Conservation (phyloP, 1,284 basidiomycete species). For the Amylostereum areolatum region DNA sequence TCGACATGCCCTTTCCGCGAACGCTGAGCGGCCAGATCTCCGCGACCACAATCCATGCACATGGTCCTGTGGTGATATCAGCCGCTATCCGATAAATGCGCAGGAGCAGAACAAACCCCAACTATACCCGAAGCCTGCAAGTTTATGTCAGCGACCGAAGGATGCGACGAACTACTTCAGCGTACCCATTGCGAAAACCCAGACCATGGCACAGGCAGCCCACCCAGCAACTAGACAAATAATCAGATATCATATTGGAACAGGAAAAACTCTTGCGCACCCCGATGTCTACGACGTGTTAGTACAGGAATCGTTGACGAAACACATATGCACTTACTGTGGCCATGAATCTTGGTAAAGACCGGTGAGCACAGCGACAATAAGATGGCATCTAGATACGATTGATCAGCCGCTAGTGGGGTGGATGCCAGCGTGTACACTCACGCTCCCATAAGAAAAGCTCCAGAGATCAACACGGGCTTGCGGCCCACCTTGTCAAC, state of each 20-base stretch:
- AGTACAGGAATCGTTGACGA: neutral
- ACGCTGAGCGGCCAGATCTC: slow-evolving; percentile 64
- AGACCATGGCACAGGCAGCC: slow-evolving; percentile 59
- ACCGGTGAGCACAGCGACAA: slow-evolving; percentile 55
- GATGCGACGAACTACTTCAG: no score
- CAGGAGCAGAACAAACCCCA: slow-evolving; percentile 38
- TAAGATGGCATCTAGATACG: slow-evolving; percentile 49
- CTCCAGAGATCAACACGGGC: slow-evolving; percentile 63
- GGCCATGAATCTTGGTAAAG: slow-evolving; percentile 48
- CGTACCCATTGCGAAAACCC: slow-evolving; percentile 60
- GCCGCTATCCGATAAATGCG: neutral
- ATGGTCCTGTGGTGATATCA: slow-evolving; percentile 33
- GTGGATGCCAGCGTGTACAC: slow-evolving; percentile 7
- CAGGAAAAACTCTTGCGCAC: slow-evolving; percentile 11
- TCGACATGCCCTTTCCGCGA: slow-evolving; percentile 64
- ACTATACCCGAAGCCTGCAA: slow-evolving; percentile 53
- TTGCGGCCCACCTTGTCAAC: slow-evolving; percentile 67
- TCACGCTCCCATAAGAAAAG: slow-evolving; percentile 62
- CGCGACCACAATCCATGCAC: slow-evolving; percentile 61
- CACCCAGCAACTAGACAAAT: slow-evolving; percentile 48
- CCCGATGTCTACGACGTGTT: slow-evolving; percentile 22
- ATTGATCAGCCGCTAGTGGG: slow-evolving; percentile 2
- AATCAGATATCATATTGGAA: neutral
- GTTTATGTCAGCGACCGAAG: no score
- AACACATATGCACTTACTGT: slow-evolving; percentile 27